These are phyloP conservation scores for Exophiala calicioides DNA, from an alignment of 2,329 filamentous ascomycete species.

Conservation along the genomic window DNA sequence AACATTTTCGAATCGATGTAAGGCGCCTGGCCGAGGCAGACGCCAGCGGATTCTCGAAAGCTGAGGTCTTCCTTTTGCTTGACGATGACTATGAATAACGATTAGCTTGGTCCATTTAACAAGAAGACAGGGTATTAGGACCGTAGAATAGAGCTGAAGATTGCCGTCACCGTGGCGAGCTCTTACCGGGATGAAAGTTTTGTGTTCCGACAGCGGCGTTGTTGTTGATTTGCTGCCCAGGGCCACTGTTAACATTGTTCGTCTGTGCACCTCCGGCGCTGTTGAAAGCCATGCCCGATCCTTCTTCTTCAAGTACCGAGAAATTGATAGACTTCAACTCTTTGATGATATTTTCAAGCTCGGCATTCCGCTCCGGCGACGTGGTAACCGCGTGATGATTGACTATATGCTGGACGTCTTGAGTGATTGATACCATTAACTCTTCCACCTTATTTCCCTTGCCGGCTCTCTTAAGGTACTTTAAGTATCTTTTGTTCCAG, in stretches of 20 bases:
- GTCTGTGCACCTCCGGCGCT: conserved; percentile 1
- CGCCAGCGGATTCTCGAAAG: not conserved
- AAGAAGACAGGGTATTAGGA: no score
- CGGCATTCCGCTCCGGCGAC: conserved; percentile 2
- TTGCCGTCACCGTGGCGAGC: no score
- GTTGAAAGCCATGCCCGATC: conserved; percentile 1
- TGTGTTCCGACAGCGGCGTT: no score
- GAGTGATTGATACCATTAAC: conserved; percentile 14
- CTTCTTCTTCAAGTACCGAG: conserved; percentile 7
- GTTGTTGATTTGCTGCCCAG: no score
- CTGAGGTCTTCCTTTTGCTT: no score
- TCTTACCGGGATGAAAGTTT: no score
- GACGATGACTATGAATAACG: no score
- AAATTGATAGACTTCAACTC: conserved; percentile 7
- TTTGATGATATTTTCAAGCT: conserved; percentile 15
- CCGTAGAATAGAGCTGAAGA: no score
- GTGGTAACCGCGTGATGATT: conserved; percentile 15
- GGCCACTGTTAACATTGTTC: no score
- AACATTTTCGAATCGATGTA: conserved; percentile 3
- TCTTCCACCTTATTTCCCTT: conserved; percentile 21
- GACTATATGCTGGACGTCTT: conserved; percentile 13
- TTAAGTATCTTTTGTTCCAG: conserved; percentile 16
- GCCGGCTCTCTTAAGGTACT: conserved; percentile 11
- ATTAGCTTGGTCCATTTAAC: no score
- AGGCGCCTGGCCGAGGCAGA: not conserved